Percentiles rank a stretch among this genome's conserved stretches.
These are phyloP conservation scores for Magnolia changhungtana DNA, from an alignment of 164 flowering plant genomes.

Conservation along the genomic window DNA sequence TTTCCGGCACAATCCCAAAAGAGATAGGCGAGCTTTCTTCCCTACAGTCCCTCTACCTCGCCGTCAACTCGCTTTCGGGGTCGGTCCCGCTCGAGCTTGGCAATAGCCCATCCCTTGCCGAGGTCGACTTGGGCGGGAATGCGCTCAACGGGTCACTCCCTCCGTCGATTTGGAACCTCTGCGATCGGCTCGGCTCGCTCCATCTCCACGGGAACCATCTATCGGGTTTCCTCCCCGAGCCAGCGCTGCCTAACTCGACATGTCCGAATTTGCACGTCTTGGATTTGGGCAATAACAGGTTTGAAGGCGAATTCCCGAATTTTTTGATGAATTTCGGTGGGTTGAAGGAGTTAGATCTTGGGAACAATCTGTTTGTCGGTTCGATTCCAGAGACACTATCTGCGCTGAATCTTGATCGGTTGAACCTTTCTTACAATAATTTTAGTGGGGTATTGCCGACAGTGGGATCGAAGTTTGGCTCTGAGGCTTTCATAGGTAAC, in stretches of 20 bases:
- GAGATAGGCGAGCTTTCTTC: slow-evolving; percentile 76
- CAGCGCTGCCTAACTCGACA: slow-evolving; percentile 67
- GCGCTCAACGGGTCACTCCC: slow-evolving; percentile 56
- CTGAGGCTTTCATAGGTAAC: slow-evolving; percentile 73
- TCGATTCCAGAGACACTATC: slow-evolving; percentile 50
- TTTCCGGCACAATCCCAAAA: slow-evolving; percentile 71
- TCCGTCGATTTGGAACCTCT: slow-evolving; percentile 92
- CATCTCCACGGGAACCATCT: slow-evolving; percentile 60
- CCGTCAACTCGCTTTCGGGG: slow-evolving; percentile 64
- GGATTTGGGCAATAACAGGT: slow-evolving; percentile 68
- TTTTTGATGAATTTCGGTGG: slow-evolving; percentile 52
- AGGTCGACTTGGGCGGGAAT: slow-evolving; percentile 69
- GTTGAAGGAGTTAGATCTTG: slow-evolving; percentile 74
- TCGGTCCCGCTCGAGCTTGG: slow-evolving; percentile 88
- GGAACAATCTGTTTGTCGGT: slow-evolving; percentile 60
- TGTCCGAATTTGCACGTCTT: slow-evolving; percentile 59
- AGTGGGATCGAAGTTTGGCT: slow-evolving; percentile 49
- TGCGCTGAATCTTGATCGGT: slow-evolving; percentile 46
- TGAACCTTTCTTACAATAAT: slow-evolving; percentile 87
- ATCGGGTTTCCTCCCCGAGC: slow-evolving; percentile 66
- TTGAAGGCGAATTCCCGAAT: slow-evolving; percentile 73
- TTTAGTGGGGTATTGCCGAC: slow-evolving; percentile 74
- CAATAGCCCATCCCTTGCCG: slow-evolving; percentile 66
- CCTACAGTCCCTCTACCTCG: slow-evolving; percentile 64
- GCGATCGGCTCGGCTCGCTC: slow-evolving; percentile 64